Evolutionary conservation across 768 basidiomycete genomes (phyloP), one percentile per base, ranked within the genome.

Genomic region (Leccinum obscurum): DNA sequence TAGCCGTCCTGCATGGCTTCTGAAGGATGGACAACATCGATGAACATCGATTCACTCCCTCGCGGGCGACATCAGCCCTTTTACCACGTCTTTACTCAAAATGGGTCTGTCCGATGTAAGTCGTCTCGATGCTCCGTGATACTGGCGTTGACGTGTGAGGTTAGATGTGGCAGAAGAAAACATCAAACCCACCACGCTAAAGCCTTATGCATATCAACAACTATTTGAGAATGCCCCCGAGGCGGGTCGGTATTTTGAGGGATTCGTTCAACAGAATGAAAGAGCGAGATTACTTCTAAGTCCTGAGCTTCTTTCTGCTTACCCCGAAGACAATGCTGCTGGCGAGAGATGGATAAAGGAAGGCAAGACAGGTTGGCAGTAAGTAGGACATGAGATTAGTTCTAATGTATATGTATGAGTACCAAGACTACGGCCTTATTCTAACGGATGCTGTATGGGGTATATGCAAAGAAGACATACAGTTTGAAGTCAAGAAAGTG

Each of bases 21-120:
- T 9, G 77, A 79, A 51, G 71, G 64, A 26, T 84, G 81, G 82
- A 81, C 80, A 11, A 54, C 48, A 15, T 67, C 73, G 30, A 83
- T 82, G 81, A 64, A 68, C 24, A 74, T 83, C 1, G 73, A 79
- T 59, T 59, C 64, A 10, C 72, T 84, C 15, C 46, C 67, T 28
- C 64, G 72, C 22, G 81, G 83, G 20, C 69, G 76, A 24, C 61
- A 78, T 49, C 84, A 85, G 57, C 82, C 84, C 2, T 85, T 84
- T 62, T 85, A 85, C 62, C 68, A 72, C 32, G 66, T 76, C 37
- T 60, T 78, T 46, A 66, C 74, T 20, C 65, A 70, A 34, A 76
- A 70, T 51, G 78, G 77, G 13, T 68, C 76, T 1, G 58, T 67
- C 44, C 67, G 75, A 66, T 81, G 80, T 82, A 66, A 62, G 78